Evolutionary conservation across 2,329 filamentous ascomycete species (phyloP).

Genomic region (Pseudogymnoascus sp.): DNA sequence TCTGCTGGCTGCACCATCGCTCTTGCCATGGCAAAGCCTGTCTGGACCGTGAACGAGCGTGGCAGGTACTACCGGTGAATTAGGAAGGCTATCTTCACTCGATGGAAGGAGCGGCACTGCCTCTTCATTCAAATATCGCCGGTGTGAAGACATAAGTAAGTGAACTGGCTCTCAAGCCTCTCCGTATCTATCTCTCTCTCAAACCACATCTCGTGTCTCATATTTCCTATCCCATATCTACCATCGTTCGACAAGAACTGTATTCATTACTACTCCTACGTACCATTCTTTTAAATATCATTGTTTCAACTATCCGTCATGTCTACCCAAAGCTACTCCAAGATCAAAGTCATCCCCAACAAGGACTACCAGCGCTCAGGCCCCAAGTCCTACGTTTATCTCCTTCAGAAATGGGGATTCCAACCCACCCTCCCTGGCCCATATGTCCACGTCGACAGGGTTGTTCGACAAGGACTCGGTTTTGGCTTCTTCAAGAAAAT

Average conservation of each 20-base stretch:
- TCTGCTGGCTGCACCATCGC: background rate
- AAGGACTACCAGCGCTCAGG: slow-evolving; percentile 50
- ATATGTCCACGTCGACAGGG: slow-evolving; percentile 43
- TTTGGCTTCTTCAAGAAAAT: slow-evolving; percentile 39
- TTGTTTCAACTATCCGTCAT: slow-evolving; percentile 14
- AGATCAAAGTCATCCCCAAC: slow-evolving; percentile 46
- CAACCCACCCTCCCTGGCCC: slow-evolving; percentile 54
- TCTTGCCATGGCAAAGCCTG: background rate
- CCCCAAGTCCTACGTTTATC: slow-evolving; percentile 53
- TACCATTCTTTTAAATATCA: background rate
- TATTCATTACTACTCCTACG: background rate
- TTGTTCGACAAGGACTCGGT: slow-evolving; percentile 31
- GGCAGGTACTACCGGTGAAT: background rate
- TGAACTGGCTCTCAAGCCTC: background rate
- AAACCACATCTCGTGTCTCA: background rate
- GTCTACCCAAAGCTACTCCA: slow-evolving; percentile 28
- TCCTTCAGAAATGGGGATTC: slow-evolving; percentile 55
- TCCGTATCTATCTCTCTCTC: background rate
- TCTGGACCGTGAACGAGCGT: background rate
- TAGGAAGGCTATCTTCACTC: background rate
- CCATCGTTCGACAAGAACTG: background rate
- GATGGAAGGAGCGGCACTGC: background rate
- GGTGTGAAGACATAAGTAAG: background rate
- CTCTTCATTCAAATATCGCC: background rate
- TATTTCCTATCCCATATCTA: background rate